Evolutionary conservation across 2,329 filamentous ascomycete genomes (phyloP).

Genomic region (Sphaerulina musiva): DNA sequence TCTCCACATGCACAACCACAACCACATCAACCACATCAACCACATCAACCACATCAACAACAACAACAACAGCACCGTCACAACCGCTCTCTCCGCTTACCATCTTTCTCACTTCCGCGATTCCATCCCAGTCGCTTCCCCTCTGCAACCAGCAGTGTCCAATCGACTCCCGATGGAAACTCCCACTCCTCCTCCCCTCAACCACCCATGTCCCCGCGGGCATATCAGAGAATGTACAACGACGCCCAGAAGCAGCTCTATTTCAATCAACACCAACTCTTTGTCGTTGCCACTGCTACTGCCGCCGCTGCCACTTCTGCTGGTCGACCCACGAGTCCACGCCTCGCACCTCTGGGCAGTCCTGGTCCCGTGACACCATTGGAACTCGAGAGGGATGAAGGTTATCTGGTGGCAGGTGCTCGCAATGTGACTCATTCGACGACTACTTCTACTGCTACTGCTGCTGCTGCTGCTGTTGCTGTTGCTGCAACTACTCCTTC

Average conservation of each 20-base stretch:
- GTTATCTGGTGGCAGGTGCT: slow-evolving; percentile 43
- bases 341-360: slow-evolving; percentile 45
- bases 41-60: too few species aligned
- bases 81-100: slow-evolving; percentile 39
- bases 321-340: slow-evolving; percentile 43
- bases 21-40: too few species aligned
- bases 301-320: slow-evolving; percentile 11
- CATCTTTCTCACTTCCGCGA: slow-evolving; percentile 40
- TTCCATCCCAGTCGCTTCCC: slow-evolving; percentile 50
- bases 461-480: too few species aligned
- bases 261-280: slow-evolving; percentile 43
- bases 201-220: slow-evolving; percentile 40
- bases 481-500: slow-evolving; percentile 15
- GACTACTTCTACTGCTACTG: too few species aligned
- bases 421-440: slow-evolving; percentile 21
- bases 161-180: slow-evolving; percentile 35
- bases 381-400: slow-evolving; percentile 41
- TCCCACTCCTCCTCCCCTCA: slow-evolving; percentile 36
- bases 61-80: slow-evolving; percentile 12
- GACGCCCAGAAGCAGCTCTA: slow-evolving; percentile 47
- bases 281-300: neutral
- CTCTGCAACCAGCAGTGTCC: slow-evolving; percentile 32
- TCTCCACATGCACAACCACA: too few species aligned
- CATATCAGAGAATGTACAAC: slow-evolving; percentile 40
- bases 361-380: slow-evolving; percentile 50